Base-by-base conservation (phyloP, 768 basidiomycete genomes). In the Trametes elegans region DNA sequence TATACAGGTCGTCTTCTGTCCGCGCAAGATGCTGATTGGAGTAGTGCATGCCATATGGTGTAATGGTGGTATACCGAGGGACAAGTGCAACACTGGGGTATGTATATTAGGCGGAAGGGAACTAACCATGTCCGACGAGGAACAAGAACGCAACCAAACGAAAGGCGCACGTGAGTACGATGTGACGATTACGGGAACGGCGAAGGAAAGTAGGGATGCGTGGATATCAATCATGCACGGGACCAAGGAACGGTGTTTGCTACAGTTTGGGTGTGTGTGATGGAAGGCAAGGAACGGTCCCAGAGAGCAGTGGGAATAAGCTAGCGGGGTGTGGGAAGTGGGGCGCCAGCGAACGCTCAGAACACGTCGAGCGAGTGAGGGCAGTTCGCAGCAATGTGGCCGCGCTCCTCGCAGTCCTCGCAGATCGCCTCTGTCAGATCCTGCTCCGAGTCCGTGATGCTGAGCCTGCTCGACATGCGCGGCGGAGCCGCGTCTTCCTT, bases 301-400 rank as follows among this genome's bases (percentile, higher is more conserved):
- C 38, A 49, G 27, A 36, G 10, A 41, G 35, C 48, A 40, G 21
- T 29, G 10, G 44, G 27, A 16, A 28, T 9, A 26, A 6, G 51
- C 21, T 21, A 58, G 14, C 41, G 14, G n/a, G 21, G 26, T 7
- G 23, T n/a, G 26, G 18, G 6, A n/a, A 21, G 41, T 21, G n/a
- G 39, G 46, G n/a, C 14, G 31, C 26, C n/a, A n/a, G n/a, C n/a
- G n/a, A 11, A 40, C 21, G 28, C 23, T 74, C 72, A 94, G 73
- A 94, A 95, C 53, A 94, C 88, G 71, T 95, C 93, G 69, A 85
- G 70, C 10, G 90, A 91, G 68, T 92, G 83, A 35, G 91, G 90
- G 65, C 93, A 95, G 57, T 92, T 81, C 31, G 79, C 79, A 5
- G 91, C 82, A 32, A 76, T 65, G 68, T 94, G 92, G 7, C 90